These are phyloP conservation scores for Stenogyne calaminthoides DNA, from an alignment of 305 asterid genomes.

Conservation along the genomic window DNA sequence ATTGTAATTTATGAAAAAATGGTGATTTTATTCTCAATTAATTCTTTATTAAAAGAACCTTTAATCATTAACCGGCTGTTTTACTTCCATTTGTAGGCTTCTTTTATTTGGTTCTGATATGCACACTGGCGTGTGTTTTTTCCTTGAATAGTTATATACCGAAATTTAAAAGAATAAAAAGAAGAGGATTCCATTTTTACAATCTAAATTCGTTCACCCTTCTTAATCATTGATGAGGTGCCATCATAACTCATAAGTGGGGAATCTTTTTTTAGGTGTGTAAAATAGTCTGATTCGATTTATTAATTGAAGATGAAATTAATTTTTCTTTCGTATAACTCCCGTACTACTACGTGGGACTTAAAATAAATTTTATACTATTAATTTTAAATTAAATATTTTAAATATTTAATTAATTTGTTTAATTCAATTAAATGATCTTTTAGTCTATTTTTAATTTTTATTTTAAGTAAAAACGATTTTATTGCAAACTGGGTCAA, in stretches of 20 bases:
- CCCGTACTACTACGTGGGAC: no score
- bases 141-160: background rate
- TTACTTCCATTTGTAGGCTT: background rate
- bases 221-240: slow-evolving; percentile 37
- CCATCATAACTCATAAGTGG: slow-evolving; percentile 33
- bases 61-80: background rate
- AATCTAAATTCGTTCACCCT: slow-evolving; percentile 37
- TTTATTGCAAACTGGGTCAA: no score
- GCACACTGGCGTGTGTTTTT: background rate
- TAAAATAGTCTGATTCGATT: slow-evolving; percentile 31
- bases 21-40: no score
- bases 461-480: no score
- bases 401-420: no score
- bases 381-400: no score
- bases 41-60: background rate
- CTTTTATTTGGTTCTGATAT: background rate
- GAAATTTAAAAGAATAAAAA: background rate
- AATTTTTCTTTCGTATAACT: no score
- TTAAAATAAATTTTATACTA: no score
- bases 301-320: background rate
- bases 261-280: slow-evolving; percentile 36
- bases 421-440: no score
- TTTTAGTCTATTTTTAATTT: no score
- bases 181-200: slow-evolving; percentile 37
- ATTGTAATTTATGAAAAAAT: no score